phyloP scores from a whole-genome alignment of 2,329 filamentous ascomycete species.

The Phyllosticta citribraziliensis region DNA sequence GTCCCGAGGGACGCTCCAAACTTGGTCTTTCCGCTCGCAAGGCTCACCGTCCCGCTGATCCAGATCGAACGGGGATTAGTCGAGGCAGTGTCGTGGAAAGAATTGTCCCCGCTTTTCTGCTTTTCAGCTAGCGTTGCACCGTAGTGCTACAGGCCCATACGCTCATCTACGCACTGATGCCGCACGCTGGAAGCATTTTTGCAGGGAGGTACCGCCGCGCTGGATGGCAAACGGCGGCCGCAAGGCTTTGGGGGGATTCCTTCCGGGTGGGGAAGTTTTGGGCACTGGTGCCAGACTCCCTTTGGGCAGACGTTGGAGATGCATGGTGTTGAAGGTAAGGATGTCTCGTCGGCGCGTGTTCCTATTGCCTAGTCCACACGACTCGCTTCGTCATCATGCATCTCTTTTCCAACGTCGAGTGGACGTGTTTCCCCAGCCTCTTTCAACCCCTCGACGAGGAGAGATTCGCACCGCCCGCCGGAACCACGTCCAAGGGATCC shows the following conservation, averaged over 20 bases:
- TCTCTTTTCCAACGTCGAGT: slow-evolving; percentile 1
- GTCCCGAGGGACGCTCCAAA: no score
- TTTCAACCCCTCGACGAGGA: not conserved
- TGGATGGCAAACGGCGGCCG: not conserved
- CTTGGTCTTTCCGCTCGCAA: no score
- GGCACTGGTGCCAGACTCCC: not conserved
- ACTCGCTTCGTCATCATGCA: not conserved
- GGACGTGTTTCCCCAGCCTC: slow-evolving; percentile 5
- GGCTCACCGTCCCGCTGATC: no score
- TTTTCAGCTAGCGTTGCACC: slow-evolving; percentile 7
- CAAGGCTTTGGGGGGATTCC: not conserved
- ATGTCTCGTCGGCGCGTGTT: not conserved
- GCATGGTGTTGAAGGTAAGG: not conserved
- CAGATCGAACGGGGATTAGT: no score
- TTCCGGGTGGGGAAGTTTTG: not conserved
- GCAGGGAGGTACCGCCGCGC: not conserved
- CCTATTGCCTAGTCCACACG: not conserved
- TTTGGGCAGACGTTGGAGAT: not conserved
- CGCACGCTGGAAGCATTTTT: not conserved
- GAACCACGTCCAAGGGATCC: not conserved
- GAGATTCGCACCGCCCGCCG: slow-evolving; percentile 3
- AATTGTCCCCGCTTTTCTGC: slow-evolving; percentile 8
- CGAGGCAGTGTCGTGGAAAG: not conserved
- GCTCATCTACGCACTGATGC: slow-evolving; percentile 5
- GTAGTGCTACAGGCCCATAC: not conserved